phyloP scores from a whole-genome alignment of 1,139 yeast genomes.

The Yamadazyma oceani region DNA sequence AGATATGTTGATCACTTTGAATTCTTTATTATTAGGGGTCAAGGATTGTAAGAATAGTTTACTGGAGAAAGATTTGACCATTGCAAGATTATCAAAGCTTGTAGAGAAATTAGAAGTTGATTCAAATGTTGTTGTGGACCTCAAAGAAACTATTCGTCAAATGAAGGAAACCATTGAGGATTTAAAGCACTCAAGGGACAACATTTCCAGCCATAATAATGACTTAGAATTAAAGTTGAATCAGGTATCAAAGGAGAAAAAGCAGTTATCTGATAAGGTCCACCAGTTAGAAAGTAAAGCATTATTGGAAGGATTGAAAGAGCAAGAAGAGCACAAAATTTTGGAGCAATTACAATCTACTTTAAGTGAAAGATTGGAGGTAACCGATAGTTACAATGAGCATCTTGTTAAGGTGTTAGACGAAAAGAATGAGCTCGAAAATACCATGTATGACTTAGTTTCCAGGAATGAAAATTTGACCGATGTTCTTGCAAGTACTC shows the following conservation, averaged over 20 bases:
- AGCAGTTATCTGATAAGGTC: background rate
- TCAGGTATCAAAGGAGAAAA: constrained; percentile 1
- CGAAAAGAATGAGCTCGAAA: constrained; percentile 1
- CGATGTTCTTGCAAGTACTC: background rate
- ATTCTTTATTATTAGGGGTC: background rate
- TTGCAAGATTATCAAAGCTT: background rate
- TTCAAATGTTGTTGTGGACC: background rate
- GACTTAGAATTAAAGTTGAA: constrained; percentile 2
- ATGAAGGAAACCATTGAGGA: no score
- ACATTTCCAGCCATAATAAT: background rate
- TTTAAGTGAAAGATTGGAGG: background rate
- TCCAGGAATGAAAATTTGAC: constrained; percentile 1
- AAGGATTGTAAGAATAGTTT: background rate
- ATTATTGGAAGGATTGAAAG: background rate
- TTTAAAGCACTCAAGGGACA: background rate
- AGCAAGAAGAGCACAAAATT: background rate
- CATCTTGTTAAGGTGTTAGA: constrained; percentile 1
- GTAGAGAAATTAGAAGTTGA: background rate
- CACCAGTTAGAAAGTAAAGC: constrained; percentile 6
- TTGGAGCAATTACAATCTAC: background rate
- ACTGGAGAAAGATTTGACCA: constrained; percentile 1
- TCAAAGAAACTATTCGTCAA: no score
- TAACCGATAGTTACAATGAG: background rate
- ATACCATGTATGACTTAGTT: background rate
- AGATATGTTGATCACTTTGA: background rate